Evolutionary conservation across 2,329 filamentous ascomycete species (phyloP).

Genomic region (Amauroascus verrucosus): DNA sequence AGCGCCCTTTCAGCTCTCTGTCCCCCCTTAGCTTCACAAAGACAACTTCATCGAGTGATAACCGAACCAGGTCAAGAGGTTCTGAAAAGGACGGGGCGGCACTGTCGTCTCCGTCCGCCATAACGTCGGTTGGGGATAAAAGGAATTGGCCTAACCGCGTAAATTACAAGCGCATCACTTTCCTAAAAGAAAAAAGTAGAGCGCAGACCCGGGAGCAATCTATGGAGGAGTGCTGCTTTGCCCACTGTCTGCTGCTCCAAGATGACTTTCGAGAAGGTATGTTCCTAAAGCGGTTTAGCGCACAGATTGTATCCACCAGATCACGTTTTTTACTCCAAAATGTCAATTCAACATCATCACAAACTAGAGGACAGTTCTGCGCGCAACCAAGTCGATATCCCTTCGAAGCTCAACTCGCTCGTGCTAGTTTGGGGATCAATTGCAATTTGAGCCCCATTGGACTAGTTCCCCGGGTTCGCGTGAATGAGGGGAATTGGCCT

Average conservation of each 20-base stretch:
- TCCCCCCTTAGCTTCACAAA: conserved; percentile 96
- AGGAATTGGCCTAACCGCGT: neutral
- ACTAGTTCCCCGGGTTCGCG: neutral
- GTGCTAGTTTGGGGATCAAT: neutral
- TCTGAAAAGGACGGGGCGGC: conserved; percentile 63
- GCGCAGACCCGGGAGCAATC: neutral
- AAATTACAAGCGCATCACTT: conserved; percentile 1
- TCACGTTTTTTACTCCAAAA: neutral
- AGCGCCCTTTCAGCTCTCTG: conserved; percentile 83
- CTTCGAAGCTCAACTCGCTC: neutral
- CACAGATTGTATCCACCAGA: neutral
- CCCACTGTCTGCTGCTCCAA: too few relatives aligned
- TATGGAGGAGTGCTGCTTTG: neutral
- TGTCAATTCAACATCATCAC: neutral
- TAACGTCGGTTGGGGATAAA: neutral
- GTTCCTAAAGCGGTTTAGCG: conserved; percentile 12
- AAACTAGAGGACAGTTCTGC: neutral
- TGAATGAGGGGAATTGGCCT: conserved; percentile 22
- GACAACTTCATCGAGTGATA: conserved; percentile 89
- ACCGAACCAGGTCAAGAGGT: conserved; percentile 87
- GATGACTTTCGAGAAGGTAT: too few relatives aligned
- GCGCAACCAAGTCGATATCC: neutral
- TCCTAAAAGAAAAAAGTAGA: neutral
- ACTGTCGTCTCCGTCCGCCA: conserved; percentile 67
- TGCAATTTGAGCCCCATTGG: neutral